Base-by-base conservation (phyloP, 495 filamentous ascomycete genomes). In the Penicillium cosmopolitanum region DNA sequence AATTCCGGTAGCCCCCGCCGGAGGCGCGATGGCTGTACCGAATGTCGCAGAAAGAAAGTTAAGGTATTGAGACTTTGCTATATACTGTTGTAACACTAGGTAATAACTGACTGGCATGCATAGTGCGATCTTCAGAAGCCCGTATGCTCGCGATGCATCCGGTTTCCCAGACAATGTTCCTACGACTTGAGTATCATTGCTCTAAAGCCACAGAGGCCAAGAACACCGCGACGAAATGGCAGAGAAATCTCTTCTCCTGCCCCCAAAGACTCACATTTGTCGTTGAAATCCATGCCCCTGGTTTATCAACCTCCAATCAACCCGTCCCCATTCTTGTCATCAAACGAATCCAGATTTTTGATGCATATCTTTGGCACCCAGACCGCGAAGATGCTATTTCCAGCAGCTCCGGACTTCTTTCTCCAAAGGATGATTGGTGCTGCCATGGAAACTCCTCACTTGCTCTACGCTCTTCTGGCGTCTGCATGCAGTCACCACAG, bases 11-110 rank as follows among this genome's bases (percentile, higher is more conserved):
- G 25, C 28, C 51, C 34, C 40, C 55, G 56, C 23, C 63, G 72
- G 47, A 66, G 70, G 34, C 62, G 68, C 28, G 70, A 75, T 57
- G 72, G 72, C 50, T 75, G 72, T 48, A 66, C 65, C 8, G 70
- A 75, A 42, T 75, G 72, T 52, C 62, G 68, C 3, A 60, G 72
- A 25, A 75, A 73, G 31, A 75, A 75, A 60, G 64, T 75, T 31
- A 73, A 70, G 38, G 72, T 68, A 18, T 16, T 21, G 5, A 68
- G 15, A 7, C 42, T 13, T 44, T 15, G 4, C 9, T 9, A 35
- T 0, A 50, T 10, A 40, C 21, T 9, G 31, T 42, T 23, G 18
- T 44, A 19, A n/a, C 42, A 19, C 4, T 16, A 44, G 42, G 18
- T 16, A 16, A 7, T 9, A 44, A 44, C 16, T 44, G n/a, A 44